A percentile compares a stretch with the other conserved stretches of the same genome.
These are phyloP conservation scores for Penicillium herquei DNA, from an alignment of 495 filamentous ascomycete species.

Conservation along the genomic window DNA sequence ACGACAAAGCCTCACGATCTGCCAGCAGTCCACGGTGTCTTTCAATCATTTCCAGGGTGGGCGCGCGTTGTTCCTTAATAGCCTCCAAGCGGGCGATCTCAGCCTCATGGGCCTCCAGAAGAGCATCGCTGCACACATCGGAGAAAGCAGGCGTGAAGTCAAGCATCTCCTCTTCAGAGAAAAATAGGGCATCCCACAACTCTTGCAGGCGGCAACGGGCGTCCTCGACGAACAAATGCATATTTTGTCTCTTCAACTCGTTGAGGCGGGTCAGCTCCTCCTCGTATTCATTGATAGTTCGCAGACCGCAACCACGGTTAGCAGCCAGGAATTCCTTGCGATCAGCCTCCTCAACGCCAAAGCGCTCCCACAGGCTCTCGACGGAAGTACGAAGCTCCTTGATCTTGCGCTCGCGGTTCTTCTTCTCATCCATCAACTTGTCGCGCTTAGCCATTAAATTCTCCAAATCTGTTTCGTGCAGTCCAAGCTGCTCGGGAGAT, in stretches of 20 bases:
- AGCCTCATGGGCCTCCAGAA: conserved; percentile 83
- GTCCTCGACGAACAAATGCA: conserved; percentile 94
- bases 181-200: conserved; percentile 90
- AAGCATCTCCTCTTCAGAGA: conserved; percentile 96
- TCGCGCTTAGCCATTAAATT: conserved; percentile 71
- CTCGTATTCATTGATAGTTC: conserved; percentile 91
- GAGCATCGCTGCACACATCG: conserved; percentile 75
- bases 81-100: conserved; percentile 81
- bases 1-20: conserved; percentile 82
- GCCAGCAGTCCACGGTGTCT: conserved; percentile 79
- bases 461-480: conserved; percentile 81
- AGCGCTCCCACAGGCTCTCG: conserved; percentile 83
- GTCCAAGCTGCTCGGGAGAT: conserved; percentile 85
- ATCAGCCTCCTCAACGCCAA: conserved; percentile 77
- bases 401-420: conserved; percentile 75
- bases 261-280: conserved; percentile 83
- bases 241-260: conserved; percentile 89
- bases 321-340: conserved; percentile 74
- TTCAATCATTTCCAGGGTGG: conserved; percentile 77
- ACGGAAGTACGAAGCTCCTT: conserved; percentile 72
- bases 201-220: conserved; percentile 85
- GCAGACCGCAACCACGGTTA: conserved; percentile 76
- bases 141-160: conserved; percentile 95
- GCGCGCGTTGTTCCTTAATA: conserved; percentile 82
- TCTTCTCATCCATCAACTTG: conserved; percentile 91